phyloP scores from a whole-genome alignment of 2,329 filamentous ascomycete species.

The Diaporthe aspalathi region DNA sequence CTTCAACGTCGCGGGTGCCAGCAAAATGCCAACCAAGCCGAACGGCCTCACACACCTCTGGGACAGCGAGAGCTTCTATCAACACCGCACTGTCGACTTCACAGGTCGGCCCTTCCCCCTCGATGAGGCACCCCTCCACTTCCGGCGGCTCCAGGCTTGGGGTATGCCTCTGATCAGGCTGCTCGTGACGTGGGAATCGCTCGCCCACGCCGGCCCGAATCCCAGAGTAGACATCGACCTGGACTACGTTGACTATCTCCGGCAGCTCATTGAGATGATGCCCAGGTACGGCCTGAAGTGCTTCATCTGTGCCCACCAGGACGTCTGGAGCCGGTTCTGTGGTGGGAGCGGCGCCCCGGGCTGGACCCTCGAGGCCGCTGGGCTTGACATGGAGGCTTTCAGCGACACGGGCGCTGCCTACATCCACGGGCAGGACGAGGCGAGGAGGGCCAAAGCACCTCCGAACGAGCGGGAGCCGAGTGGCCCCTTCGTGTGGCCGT shows the following conservation, averaged over 20 bases:
- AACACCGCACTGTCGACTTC: conserved; percentile 54
- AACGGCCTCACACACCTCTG: conserved; percentile 52
- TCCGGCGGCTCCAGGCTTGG: conserved; percentile 52
- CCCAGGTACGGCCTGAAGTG: conserved; percentile 53
- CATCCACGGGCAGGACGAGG: conserved; percentile 51
- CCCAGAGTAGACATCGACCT: conserved; percentile 50
- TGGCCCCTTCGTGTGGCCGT: conserved; percentile 53
- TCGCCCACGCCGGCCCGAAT: conserved; percentile 50
- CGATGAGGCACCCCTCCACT: conserved; percentile 53
- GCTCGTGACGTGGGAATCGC: conserved; percentile 57
- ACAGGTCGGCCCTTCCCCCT: conserved; percentile 53
- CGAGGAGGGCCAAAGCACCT: conserved; percentile 43
- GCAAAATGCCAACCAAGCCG: conserved; percentile 53
- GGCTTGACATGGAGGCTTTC: conserved; percentile 53
- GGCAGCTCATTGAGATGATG: conserved; percentile 52
- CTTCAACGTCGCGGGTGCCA: conserved; percentile 55
- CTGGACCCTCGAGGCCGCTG: conserved; percentile 56
- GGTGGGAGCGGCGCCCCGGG: conserved; percentile 56
- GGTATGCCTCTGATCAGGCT: conserved; percentile 53
- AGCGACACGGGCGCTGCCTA: conserved; percentile 47
- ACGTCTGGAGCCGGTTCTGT: conserved; percentile 57
- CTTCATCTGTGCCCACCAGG: conserved; percentile 57
- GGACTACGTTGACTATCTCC: conserved; percentile 54
- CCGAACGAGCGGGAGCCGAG: conserved; percentile 49
- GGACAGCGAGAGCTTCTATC: conserved; percentile 53